Evolutionary conservation across 2,329 filamentous ascomycete species (phyloP).

Genomic region (Penicillium sp.): DNA sequence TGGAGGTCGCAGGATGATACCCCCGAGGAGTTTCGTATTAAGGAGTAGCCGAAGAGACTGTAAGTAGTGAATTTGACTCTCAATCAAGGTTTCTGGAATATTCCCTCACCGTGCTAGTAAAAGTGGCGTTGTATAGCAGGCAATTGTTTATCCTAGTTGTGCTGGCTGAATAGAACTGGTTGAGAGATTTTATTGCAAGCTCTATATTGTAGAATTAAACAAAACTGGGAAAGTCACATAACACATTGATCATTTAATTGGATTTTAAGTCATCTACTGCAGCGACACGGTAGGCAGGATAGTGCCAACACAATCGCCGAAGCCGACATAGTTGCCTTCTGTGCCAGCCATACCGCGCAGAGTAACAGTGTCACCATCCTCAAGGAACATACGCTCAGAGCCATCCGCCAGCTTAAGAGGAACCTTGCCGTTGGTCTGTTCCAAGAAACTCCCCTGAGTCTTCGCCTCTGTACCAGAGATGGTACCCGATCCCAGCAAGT

Average conservation of each 20-base stretch:
- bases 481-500: slow-evolving; percentile 75
- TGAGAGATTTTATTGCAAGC: slow-evolving; percentile 3
- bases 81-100: not conserved
- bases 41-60: not conserved
- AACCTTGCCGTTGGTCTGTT: slow-evolving; percentile 69
- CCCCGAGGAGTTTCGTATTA: slow-evolving; percentile 44
- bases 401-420: slow-evolving; percentile 61
- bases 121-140: not conserved
- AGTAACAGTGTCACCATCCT: slow-evolving; percentile 70
- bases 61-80: not conserved
- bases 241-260: slow-evolving; percentile 5
- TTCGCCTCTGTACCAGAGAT: slow-evolving; percentile 63
- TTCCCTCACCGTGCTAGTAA: not conserved
- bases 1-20: slow-evolving; percentile 58
- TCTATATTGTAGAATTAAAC: slow-evolving; percentile 3
- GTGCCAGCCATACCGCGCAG: slow-evolving; percentile 66
- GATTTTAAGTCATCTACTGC: slow-evolving; percentile 16
- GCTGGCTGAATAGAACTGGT: not conserved
- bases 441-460: slow-evolving; percentile 67
- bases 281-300: slow-evolving; percentile 52
- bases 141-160: not conserved
- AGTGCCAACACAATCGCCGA: slow-evolving; percentile 68
- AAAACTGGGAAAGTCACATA: slow-evolving; percentile 1
- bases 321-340: slow-evolving; percentile 68
- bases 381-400: slow-evolving; percentile 67